Percentiles rank a stretch among this genome's conserved stretches.
Evolutionary conservation across 2,329 filamentous ascomycete species (phyloP).

Genomic region (Hypoxylon sp.): DNA sequence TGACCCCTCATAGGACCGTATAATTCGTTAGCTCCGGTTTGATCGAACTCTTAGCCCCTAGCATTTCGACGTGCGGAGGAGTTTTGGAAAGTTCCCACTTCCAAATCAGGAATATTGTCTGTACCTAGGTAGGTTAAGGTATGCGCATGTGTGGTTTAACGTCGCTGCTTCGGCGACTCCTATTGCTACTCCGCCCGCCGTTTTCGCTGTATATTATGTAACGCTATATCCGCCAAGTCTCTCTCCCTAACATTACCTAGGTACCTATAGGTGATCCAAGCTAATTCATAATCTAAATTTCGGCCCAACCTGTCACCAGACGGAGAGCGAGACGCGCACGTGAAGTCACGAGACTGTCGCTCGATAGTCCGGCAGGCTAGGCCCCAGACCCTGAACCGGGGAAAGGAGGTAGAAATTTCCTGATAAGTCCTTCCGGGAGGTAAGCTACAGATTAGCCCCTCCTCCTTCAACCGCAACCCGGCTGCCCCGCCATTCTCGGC

Average conservation of each 20-base stretch:
- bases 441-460: slow-evolving; percentile 26
- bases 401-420: slow-evolving; percentile 22
- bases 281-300: slow-evolving; percentile 20
- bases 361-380: slow-evolving; percentile 7
- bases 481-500: slow-evolving; percentile 32
- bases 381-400: neutral
- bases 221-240: slow-evolving; percentile 29
- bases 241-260: slow-evolving; percentile 18
- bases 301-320: slow-evolving; percentile 19
- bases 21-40: slow-evolving; percentile 22
- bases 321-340: slow-evolving; percentile 8
- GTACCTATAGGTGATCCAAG: slow-evolving; percentile 9
- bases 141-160: slow-evolving; percentile 25
- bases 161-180: slow-evolving; percentile 22
- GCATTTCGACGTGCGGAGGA: slow-evolving; percentile 1
- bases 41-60: slow-evolving; percentile 20
- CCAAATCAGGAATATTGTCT: slow-evolving; percentile 20
- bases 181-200: slow-evolving; percentile 15
- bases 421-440: slow-evolving; percentile 30
- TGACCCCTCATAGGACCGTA: slow-evolving; percentile 21
- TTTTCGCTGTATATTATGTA: slow-evolving; percentile 23
- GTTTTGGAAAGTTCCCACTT: slow-evolving; percentile 15
- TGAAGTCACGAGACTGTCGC: slow-evolving; percentile 28
- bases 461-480: slow-evolving; percentile 13
- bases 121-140: too few relatives aligned